Evolutionary conservation across 768 basidiomycete genomes (phyloP).

Genomic region (Termitomyces sp.): DNA sequence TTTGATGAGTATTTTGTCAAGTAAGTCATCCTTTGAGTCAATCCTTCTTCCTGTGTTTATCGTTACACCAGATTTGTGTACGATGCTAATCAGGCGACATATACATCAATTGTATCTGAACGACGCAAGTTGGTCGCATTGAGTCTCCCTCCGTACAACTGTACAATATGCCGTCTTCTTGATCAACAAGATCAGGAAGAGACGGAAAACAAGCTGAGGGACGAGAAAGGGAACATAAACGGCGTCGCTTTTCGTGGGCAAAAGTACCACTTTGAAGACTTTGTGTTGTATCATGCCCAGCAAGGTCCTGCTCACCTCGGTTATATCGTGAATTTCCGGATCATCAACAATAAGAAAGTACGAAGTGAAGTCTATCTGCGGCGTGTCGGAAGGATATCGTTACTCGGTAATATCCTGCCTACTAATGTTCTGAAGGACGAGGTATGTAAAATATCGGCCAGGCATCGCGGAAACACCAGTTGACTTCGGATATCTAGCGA

Average conservation of each 20-base stretch:
- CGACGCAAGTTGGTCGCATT: constrained; percentile 20
- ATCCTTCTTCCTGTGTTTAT: not conserved
- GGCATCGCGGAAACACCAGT: not conserved
- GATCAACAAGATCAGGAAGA: constrained; percentile 29
- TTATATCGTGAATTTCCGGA: constrained; percentile 37
- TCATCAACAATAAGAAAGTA: constrained; percentile 10
- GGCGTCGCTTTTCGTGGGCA: constrained; percentile 46
- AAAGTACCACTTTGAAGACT: constrained; percentile 61
- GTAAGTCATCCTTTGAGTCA: constrained; percentile 32
- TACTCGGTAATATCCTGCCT: constrained; percentile 38
- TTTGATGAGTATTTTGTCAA: constrained; percentile 54
- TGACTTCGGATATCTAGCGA: constrained; percentile 36
- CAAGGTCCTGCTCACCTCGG: constrained; percentile 57
- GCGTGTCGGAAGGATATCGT: constrained; percentile 48
- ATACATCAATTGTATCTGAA: constrained; percentile 35
- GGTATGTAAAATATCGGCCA: constrained; percentile 30
- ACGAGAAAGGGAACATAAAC: constrained; percentile 19
- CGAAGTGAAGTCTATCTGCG: constrained; percentile 21
- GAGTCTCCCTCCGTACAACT: constrained; percentile 46
- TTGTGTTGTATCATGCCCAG: constrained; percentile 45
- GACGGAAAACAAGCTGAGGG: constrained; percentile 26
- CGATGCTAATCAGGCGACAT: constrained; percentile 40
- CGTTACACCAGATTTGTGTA: constrained; percentile 44
- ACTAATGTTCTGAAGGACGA: constrained; percentile 47
- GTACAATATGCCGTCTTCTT: constrained; percentile 40